Percentiles rank a stretch among this genome's conserved stretches.
These are phyloP conservation scores for Sclerotinia spermophila DNA, from an alignment of 2,329 filamentous ascomycete species.

Conservation along the genomic window DNA sequence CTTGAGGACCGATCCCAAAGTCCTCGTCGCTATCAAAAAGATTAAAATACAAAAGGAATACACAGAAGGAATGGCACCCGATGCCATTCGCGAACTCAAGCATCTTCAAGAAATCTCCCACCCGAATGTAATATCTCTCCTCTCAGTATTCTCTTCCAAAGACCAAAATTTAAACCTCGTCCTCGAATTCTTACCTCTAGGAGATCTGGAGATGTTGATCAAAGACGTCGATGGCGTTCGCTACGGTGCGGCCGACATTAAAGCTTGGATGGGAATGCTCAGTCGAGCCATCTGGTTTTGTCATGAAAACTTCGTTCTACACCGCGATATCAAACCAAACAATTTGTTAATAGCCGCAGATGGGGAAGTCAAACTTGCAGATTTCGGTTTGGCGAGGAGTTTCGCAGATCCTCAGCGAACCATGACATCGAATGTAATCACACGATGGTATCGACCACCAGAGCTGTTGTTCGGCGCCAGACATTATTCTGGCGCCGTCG, in stretches of 20 bases:
- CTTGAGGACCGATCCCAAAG: slow-evolving; percentile 65
- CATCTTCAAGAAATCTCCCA: slow-evolving; percentile 91
- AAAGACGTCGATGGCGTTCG: slow-evolving; percentile 73
- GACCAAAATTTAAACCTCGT: slow-evolving; percentile 96
- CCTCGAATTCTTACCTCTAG: slow-evolving; percentile 87
- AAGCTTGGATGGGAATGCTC: slow-evolving; percentile 99
- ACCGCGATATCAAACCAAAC: slow-evolving; percentile 98
- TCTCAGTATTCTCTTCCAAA: slow-evolving; percentile 92
- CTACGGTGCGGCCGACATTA: slow-evolving; percentile 87
- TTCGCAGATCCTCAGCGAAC: slow-evolving; percentile 83
- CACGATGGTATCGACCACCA: slow-evolving; percentile 91
- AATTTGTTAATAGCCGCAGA: slow-evolving; percentile 92
- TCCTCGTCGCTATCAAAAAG: slow-evolving; percentile 87
- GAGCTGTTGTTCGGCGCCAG: slow-evolving; percentile 88
- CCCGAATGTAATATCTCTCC: slow-evolving; percentile 90
- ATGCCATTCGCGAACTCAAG: slow-evolving; percentile 93
- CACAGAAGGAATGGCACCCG: slow-evolving; percentile 86
- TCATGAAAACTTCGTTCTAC: slow-evolving; percentile 88
- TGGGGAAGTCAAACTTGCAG: slow-evolving; percentile 90
- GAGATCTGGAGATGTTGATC: slow-evolving; percentile 92
- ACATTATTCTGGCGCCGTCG: slow-evolving; percentile 86
- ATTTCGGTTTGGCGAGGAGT: slow-evolving; percentile 89
- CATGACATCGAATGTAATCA: slow-evolving; percentile 96
- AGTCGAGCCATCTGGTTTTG: slow-evolving; percentile 91
- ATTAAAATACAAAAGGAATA: slow-evolving; percentile 85